These are phyloP conservation scores for Candida sp. DNA, from an alignment of 1,139 yeast species.

Conservation along the genomic window DNA sequence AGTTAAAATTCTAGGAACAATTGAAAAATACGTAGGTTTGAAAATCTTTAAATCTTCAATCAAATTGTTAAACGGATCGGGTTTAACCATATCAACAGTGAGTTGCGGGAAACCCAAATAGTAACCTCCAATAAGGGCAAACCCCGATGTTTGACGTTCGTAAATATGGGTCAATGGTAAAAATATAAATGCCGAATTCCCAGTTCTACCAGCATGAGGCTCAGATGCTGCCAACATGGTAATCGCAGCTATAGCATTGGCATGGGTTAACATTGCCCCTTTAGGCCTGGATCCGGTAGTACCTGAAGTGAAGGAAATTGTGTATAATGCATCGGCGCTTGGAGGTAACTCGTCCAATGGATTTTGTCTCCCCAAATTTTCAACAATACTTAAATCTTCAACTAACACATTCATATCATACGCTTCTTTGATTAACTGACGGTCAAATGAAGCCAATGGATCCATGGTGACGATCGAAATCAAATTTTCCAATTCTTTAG, in stretches of 20 bases:
- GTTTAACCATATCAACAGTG: constrained; percentile 10
- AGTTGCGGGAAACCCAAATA: constrained; percentile 40
- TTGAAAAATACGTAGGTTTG: constrained; percentile 29
- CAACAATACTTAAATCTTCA: constrained; percentile 46
- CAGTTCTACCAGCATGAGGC: constrained; percentile 11
- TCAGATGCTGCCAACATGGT: constrained; percentile 16
- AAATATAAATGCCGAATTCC: constrained; percentile 20
- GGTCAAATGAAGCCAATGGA: constrained; percentile 15
- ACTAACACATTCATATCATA: constrained; percentile 21
- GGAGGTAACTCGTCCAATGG: constrained; percentile 48
- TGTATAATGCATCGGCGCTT: constrained; percentile 47
- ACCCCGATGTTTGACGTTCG: constrained; percentile 30
- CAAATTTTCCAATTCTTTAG: constrained; percentile 16
- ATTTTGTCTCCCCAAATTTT: constrained; percentile 43
- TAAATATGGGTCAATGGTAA: constrained; percentile 37
- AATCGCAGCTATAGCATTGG: constrained; percentile 45
- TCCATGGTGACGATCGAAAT: constrained; percentile 31
- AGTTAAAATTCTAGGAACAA: constrained; percentile 32
- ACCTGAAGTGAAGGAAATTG: constrained; percentile 73
- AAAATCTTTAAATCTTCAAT: constrained; percentile 26
- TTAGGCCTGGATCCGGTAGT: constrained; percentile 66
- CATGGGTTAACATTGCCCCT: constrained; percentile 60
- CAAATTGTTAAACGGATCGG: constrained; percentile 13
- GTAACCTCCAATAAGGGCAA: constrained; percentile 32
- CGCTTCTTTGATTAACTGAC: constrained; percentile 14